These are phyloP conservation scores for Globisporangium recalcitrans DNA, from an alignment of 352 stramenopile genomes.

Conservation along the genomic window DNA sequence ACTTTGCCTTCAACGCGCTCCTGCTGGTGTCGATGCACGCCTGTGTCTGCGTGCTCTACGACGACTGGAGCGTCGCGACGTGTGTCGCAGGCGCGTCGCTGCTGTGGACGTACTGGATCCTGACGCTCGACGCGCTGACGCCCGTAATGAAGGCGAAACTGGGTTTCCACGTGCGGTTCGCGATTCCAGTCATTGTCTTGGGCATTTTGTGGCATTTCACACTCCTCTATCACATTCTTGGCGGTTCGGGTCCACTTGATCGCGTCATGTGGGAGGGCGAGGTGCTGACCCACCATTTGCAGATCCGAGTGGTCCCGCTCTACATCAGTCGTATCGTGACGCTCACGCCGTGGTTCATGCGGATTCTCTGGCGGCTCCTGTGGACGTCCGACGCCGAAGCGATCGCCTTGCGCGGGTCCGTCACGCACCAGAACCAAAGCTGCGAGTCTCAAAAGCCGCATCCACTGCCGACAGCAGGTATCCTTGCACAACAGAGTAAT, in stretches of 20 bases:
- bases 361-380: conserved; percentile 1
- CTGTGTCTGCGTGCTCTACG: conserved; percentile 20
- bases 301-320: conserved; percentile 14
- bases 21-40: conserved; percentile 23
- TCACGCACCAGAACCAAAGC: conserved; percentile 15
- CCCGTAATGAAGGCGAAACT: conserved; percentile 21
- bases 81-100: conserved; percentile 14
- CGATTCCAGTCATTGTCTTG: neutral
- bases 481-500: neutral
- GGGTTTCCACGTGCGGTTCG: conserved; percentile 11
- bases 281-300: neutral
- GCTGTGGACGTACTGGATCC: conserved; percentile 25
- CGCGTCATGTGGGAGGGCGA: conserved; percentile 11
- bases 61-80: conserved; percentile 6
- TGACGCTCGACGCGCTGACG: conserved; percentile 27
- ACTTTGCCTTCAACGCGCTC: conserved; percentile 30
- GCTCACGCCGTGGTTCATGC: conserved; percentile 12
- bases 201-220: neutral
- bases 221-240: conserved; percentile 7
- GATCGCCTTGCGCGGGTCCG: conserved; percentile 20
- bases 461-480: neutral
- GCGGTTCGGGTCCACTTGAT: conserved; percentile 5
- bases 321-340: conserved; percentile 17
- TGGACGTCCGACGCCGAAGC: conserved; percentile 15
- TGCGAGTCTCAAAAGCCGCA: neutral